Evolutionary conservation across 768 basidiomycete species (phyloP), one percentile per base, ranked within the genome.

Genomic region (Suillus brevipes): DNA sequence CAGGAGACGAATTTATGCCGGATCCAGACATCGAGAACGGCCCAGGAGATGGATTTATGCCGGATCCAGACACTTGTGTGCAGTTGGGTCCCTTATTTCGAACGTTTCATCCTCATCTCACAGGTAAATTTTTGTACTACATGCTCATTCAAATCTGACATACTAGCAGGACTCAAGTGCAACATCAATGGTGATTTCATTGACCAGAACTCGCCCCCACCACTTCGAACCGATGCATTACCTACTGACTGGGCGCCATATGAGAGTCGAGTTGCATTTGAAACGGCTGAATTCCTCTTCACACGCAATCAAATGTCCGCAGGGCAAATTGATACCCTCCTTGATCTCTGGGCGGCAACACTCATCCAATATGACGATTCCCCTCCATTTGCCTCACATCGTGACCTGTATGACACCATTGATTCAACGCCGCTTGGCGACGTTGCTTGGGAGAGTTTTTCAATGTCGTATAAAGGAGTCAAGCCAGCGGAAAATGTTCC

Each of bases 391-490:
- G 28, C 61, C 1, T 45, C 68, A 47, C 61, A 71, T 56, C 56
- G 63, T 3, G 64, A 78, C 34, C 16, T 78, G 1, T 70, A 70
- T 36, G 28, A 64, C 1, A 66, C 72, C 0, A 79, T 79, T 56
- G 75, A 79, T 60, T 31, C 61, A 0, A 75, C 70, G 3, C 25
- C 60, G 6, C 57, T 70, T 36, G 75, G 78, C 12, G 75, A 74
- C 37, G 61, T 71, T 2, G 67, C 70, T 1, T 79, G 77, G 79
- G 37, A 77, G 40, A 67, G 65, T 14, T 73, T 76, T 28, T 56
- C 63, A 0, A 58, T 66, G 2, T 14, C 23, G 2, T 75, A 74
- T 62, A 59, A 58, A 28, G 67, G 75, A 25, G 58, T 68, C 6
- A 20, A 61, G 8, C 66, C 65, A 0, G 60, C 67, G 1, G 40